These are phyloP conservation scores for Coemansia sp. DNA, from an alignment of 192 early-diverging fungal species.

Conservation along the genomic window DNA sequence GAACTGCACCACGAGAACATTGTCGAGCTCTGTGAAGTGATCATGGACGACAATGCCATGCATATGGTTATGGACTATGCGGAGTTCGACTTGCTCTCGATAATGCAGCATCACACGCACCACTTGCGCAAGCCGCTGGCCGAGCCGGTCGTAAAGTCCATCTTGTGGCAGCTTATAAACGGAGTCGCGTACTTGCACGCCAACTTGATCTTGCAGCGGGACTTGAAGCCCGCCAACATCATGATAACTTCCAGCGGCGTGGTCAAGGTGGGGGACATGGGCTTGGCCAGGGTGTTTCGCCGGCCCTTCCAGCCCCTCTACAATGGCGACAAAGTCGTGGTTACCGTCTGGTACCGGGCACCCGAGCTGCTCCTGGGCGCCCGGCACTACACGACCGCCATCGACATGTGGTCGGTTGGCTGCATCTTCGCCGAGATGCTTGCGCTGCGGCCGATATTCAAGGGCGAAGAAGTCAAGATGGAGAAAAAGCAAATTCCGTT, in stretches of 20 bases:
- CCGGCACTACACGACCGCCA: conserved; percentile 82
- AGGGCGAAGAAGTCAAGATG: conserved; percentile 86
- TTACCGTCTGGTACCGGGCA: conserved; percentile 96
- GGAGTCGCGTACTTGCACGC: conserved; percentile 87
- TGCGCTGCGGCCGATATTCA: conserved; percentile 76
- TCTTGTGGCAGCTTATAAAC: conserved; percentile 85
- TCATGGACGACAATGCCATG: conserved; percentile 90
- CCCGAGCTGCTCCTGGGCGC: conserved; percentile 89
- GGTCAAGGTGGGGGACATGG: conserved; percentile 94
- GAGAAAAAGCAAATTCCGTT: conserved; percentile 82
- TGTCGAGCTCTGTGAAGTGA: conserved; percentile 80
- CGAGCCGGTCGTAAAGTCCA: conserved; percentile 81
- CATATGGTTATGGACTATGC: conserved; percentile 98
- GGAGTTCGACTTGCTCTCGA: conserved; percentile 87
- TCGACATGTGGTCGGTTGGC: conserved; percentile 76
- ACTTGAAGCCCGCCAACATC: conserved; percentile 94
- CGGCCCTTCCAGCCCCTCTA: conserved; percentile 75
- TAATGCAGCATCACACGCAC: conserved; percentile 86
- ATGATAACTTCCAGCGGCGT: conserved; percentile 84
- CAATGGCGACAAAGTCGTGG: conserved; percentile 81
- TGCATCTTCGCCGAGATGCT: conserved; percentile 96
- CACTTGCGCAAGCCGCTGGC: conserved; percentile 74
- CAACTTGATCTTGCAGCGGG: conserved; percentile 81
- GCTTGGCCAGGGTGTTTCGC: conserved; percentile 79
- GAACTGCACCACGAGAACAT: conserved; percentile 90